Evolutionary conservation across 208 protist genomes (phyloP).

Genomic region (Sergeia podlipaevii): DNA sequence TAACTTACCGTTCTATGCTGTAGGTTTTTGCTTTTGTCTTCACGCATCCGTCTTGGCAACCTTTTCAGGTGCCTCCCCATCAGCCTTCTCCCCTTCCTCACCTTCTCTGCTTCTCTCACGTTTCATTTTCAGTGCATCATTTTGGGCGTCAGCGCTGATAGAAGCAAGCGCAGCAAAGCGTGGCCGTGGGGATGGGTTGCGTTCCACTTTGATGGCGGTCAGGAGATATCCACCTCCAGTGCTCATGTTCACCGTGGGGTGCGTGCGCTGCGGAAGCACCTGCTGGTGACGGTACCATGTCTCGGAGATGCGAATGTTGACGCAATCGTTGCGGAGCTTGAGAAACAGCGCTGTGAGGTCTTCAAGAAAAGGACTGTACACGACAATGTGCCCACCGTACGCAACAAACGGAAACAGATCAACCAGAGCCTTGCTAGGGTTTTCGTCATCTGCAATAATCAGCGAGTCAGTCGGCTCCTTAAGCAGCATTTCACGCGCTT

Average conservation of each 20-base stretch:
- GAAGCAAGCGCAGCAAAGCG: constrained; percentile 5
- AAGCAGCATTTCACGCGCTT: constrained; percentile 52
- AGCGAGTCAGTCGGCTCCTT: constrained; percentile 64
- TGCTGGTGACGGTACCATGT: constrained; percentile 94
- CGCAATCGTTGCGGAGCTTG: constrained; percentile 56
- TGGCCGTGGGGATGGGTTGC: constrained; percentile 16
- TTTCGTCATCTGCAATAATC: constrained; percentile 58
- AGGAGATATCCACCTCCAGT: constrained; percentile 88
- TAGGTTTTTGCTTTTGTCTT: too few species aligned
- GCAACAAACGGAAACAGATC: constrained; percentile 80
- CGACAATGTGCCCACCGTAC: constrained; percentile 69
- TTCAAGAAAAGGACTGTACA: constrained; percentile 86
- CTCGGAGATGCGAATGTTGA: constrained; percentile 88
- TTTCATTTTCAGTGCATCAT: too few species aligned
- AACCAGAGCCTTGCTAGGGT: constrained; percentile 27
- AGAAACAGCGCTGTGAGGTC: constrained; percentile 64
- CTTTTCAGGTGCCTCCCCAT: too few species aligned
- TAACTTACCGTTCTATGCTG: too few species aligned
- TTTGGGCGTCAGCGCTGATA: not conserved
- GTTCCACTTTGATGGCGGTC: constrained; percentile 81
- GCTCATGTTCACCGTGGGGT: constrained; percentile 93
- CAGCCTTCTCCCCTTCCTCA: too few species aligned
- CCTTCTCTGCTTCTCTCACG: too few species aligned
- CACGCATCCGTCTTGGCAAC: too few species aligned
- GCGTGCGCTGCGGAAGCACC: constrained; percentile 90